A percentile compares a stretch with the other conserved stretches of the same genome.
These are phyloP conservation scores for Papilionanthe hybrid DNA, from an alignment of 116 monocot genomes.

Conservation along the genomic window DNA sequence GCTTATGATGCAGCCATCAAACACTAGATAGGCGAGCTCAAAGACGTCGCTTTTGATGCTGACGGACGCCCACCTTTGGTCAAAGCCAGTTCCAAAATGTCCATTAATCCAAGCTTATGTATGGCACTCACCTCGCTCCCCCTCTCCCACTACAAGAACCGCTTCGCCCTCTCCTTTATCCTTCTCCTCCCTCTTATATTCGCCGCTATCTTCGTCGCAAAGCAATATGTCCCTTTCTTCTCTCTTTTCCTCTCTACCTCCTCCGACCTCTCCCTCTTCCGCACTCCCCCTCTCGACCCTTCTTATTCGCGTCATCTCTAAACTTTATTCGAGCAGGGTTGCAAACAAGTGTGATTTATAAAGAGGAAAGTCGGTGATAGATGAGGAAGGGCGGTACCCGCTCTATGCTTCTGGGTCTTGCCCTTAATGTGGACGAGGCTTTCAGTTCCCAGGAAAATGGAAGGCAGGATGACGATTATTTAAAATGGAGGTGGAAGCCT, in stretches of 20 bases:
- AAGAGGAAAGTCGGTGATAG: slow-evolving; percentile 19
- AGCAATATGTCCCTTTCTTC: neutral
- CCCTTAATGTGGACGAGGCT: slow-evolving; percentile 23
- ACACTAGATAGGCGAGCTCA: no score
- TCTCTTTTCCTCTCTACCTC: neutral
- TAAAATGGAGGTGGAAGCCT: slow-evolving; percentile 29
- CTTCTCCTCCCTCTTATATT: neutral
- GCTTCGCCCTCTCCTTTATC: neutral
- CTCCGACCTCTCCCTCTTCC: neutral
- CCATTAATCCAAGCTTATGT: neutral
- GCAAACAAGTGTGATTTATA: slow-evolving; percentile 14
- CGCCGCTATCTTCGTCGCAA: neutral
- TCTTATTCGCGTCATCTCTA: neutral
- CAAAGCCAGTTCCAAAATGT: neutral
- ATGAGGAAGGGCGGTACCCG: slow-evolving; percentile 23
- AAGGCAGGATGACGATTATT: slow-evolving; percentile 13
- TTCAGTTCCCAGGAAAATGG: slow-evolving; percentile 21
- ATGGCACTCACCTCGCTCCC: neutral
- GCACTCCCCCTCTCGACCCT: neutral
- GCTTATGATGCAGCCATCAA: no score
- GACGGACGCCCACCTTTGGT: neutral
- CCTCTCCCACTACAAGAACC: slow-evolving; percentile 3
- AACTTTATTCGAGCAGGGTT: neutral
- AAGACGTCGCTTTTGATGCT: no score
- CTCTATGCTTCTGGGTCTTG: slow-evolving; percentile 23